Conservation (phyloP, 2,329 filamentous ascomycete species). For the Stagonosporopsis vannaccii region DNA sequence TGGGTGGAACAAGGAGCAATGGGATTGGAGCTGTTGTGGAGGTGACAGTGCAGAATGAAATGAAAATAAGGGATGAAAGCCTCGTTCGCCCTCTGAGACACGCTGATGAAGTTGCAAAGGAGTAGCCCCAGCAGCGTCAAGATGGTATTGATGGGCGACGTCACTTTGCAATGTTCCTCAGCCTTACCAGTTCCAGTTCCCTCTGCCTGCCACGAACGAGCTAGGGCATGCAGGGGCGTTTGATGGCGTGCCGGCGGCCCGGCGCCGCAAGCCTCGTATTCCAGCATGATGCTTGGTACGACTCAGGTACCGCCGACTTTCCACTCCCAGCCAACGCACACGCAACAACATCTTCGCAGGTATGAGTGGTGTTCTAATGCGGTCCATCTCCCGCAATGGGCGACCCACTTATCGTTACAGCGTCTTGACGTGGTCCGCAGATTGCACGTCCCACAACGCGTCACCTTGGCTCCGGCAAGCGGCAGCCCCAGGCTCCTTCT, state of each 20-base stretch:
- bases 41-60: not conserved
- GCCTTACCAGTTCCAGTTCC: not conserved
- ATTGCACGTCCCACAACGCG: conserved; percentile 16
- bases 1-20: not conserved
- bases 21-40: not conserved
- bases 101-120: not conserved
- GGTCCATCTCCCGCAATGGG: not conserved
- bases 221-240: conserved; percentile 13
- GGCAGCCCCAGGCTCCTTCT: conserved; percentile 8
- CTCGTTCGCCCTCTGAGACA: too few relatives aligned
- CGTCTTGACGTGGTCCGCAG: conserved; percentile 5
- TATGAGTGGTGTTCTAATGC: not conserved
- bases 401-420: conserved; percentile 1
- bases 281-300: conserved; percentile 3
- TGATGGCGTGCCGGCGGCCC: conserved; percentile 1
- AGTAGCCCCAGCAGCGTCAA: not conserved
- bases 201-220: conserved; percentile 2
- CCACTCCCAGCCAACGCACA: not conserved
- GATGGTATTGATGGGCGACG: not conserved
- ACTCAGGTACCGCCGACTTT: conserved; percentile 10
- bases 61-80: too few relatives aligned
- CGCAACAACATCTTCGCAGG: not conserved
- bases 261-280: conserved; percentile 11
- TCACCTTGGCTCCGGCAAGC: conserved; percentile 14
- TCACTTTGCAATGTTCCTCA: not conserved